phyloP scores from a whole-genome alignment of 345 rosid species.

The Ceriops decandra region DNA sequence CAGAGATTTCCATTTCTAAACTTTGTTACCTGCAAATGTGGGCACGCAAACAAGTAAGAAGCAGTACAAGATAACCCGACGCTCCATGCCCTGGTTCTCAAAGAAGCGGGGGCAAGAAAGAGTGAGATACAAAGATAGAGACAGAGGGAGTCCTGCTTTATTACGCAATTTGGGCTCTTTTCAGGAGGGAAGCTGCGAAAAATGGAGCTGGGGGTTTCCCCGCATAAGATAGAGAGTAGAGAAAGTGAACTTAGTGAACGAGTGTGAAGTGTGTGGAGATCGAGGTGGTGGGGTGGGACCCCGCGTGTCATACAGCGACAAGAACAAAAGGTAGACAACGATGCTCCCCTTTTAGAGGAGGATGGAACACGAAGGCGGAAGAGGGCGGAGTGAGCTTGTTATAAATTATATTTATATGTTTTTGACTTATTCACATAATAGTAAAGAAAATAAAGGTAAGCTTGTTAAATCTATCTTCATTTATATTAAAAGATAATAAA shows the following conservation, averaged over 20 bases:
- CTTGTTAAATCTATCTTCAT: too few relatives aligned
- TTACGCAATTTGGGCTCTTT: too few relatives aligned
- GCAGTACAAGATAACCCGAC: not conserved
- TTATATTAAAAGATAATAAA: too few relatives aligned
- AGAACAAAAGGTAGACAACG: too few relatives aligned
- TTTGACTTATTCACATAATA: too few relatives aligned
- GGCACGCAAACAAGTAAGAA: slow-evolving; percentile 8
- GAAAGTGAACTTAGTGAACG: not conserved
- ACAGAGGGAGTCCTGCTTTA: not conserved
- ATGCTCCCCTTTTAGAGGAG: slow-evolving; percentile 4
- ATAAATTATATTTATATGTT: too few relatives aligned
- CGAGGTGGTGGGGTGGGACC: slow-evolving; percentile 19
- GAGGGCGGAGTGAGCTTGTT: too few relatives aligned
- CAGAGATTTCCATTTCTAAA: not conserved
- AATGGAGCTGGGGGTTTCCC: too few relatives aligned
- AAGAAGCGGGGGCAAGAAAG: not conserved
- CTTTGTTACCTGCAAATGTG: slow-evolving; percentile 14
- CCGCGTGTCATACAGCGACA: not conserved
- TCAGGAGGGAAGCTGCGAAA: too few relatives aligned
- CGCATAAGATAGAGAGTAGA: too few relatives aligned
- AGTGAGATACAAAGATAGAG: too few relatives aligned
- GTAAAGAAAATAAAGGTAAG: too few relatives aligned
- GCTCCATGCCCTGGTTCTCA: slow-evolving; percentile 3
- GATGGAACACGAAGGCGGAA: not conserved
- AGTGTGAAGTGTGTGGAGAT: not conserved